Percentiles rank a stretch among this genome's conserved stretches.
Evolutionary conservation across 176 grass and related monocot species (phyloP).

Genomic region (Carex pumila): DNA sequence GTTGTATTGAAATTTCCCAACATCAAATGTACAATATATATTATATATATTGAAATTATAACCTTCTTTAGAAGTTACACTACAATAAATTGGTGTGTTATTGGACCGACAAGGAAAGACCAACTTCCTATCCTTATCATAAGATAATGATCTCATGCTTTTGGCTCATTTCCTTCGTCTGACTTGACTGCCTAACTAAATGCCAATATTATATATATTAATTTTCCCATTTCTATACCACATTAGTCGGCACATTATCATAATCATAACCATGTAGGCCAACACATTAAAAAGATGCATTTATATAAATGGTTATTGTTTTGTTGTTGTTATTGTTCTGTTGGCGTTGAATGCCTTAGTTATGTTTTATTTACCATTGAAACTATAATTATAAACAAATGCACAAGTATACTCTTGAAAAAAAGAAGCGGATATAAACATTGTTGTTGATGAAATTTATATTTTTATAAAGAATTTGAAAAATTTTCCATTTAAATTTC

Average conservation of each 20-base stretch:
- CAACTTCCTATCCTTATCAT: constrained; percentile 19
- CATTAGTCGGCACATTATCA: constrained; percentile 17
- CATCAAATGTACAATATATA: too few relatives aligned
- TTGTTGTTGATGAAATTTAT: too few relatives aligned
- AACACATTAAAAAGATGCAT: background rate
- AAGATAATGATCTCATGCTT: constrained; percentile 19
- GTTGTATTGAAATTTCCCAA: too few relatives aligned
- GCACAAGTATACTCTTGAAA: too few relatives aligned
- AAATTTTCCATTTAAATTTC: too few relatives aligned
- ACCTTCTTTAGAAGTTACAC: background rate
- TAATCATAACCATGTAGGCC: constrained; percentile 7
- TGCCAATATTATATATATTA: background rate
- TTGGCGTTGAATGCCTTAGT: background rate
- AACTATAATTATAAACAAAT: too few relatives aligned
- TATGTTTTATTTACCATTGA: background rate
- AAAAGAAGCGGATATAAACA: too few relatives aligned
- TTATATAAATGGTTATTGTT: background rate
- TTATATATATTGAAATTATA: background rate
- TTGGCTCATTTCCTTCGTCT: constrained; percentile 1
- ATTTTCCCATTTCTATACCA: constrained; percentile 7
- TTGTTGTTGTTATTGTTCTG: background rate
- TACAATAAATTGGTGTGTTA: background rate
- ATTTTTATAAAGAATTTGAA: too few relatives aligned
- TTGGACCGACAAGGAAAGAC: constrained; percentile 17
- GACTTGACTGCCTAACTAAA: constrained; percentile 20